Evolutionary conservation across 148 eudicot species (phyloP), one percentile per base, ranked within the genome.

Genomic region (Selenicereus undatus): DNA sequence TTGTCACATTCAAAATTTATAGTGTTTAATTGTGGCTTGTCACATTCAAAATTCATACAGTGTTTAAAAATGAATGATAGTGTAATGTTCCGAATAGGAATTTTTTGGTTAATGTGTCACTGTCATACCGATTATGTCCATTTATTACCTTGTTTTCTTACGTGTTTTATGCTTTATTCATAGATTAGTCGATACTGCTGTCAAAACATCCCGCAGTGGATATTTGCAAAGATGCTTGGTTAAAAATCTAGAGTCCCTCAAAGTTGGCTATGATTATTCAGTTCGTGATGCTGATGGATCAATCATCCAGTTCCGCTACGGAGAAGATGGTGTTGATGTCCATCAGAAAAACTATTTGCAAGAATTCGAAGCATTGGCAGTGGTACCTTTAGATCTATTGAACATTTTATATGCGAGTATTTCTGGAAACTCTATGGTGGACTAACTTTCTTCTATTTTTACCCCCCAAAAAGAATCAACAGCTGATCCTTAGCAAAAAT

Each of bases 231-330:
- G 99, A 83, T 96, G 99, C 81, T 85, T 96, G 78, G 80, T 96
- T 51, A 96, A 96, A 88, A 96, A 96, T 78, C 91, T 96, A 0
- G 99, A 96, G 92, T 84, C 85, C 78, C 90, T 96, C 81, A 92
- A 86, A 89, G 99, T 96, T 84, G 86, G 90, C 82, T 96, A 96
- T 81, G 99, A 96, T 81, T 90, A 92, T 81, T 93, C 98, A 5
- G 98, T 96, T 64, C 98, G 99, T 82, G 99, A 96, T 87, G 92
- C 98, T 22, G 98, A 96, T 89, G 97, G 95, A 72, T 96, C 99
- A 32, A 86, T 96, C 27, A 79, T 96, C 81, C 99, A 96, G 84
- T 96, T 96, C 78, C 86, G 86, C 39, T 96, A 96, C 78, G 99
- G 99, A 78, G 99, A 96, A 88, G 99, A 96, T 86, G 99, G 98